Evolutionary conservation across 78 protist genomes (phyloP), one percentile per base, ranked within the genome.

Genomic region (Trichosphaerium sp.): DNA sequence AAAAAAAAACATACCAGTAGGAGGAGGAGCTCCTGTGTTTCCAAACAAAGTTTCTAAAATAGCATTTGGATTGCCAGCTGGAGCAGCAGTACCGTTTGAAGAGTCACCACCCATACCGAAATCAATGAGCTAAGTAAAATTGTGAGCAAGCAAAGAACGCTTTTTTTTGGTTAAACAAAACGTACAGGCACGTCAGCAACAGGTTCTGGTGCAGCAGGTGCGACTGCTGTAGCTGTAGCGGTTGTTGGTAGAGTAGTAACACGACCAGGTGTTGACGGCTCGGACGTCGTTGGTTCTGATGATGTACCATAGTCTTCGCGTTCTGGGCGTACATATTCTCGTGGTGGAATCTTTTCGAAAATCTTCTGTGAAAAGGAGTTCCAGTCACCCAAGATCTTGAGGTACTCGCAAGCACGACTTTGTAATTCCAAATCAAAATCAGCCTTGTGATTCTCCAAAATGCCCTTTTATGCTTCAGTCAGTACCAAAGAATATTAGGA

Each of bases 321-420:
- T 8, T n/a, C n/a, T n/a, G n/a, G n/a, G n/a, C n/a, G n/a, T n/a
- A n/a, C n/a, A 42, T 42, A 68, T 40, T 82, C 65, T 38, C 63
- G 56, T 44, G 75, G 75, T 56, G 60, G 76, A 70, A 58, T 47
- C 72, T 63, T 51, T 31, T 40, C 49, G 41, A 55, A 21, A 32
- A 78, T 40, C 31, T 60, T 48, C 29, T 60, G 43, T 5, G 39
- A 28, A 38, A 64, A 8, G 34, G 40, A 25, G 58, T 60, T 65
- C 28, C 35, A 32, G 38, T 47, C 38, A 70, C n/a, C n/a, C n/a
- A 90, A 87, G 21, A 92, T 57, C 21, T 47, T 40, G 31, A 65
- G n/a, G 70, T 85, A 92, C 62, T 92, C 97, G 34, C 58, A 62
- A 10, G 95, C 66, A 28, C 97, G 87, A 78, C 90, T 94, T 76